Conservation (phyloP, 352 stramenopile species). For the Phytophthora litchii region DNA sequence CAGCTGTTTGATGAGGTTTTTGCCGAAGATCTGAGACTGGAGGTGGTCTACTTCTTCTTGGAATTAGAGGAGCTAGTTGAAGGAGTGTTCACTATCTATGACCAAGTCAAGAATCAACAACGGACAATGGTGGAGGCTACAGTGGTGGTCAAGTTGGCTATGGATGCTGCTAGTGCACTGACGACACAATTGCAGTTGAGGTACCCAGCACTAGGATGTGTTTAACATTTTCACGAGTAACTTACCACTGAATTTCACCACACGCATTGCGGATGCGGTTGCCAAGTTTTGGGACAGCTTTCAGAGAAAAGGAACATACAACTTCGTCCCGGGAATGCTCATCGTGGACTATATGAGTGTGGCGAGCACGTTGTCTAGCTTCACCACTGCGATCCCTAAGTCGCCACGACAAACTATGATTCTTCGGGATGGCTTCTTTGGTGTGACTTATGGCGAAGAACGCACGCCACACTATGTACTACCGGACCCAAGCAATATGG, state of each 20-base stretch:
- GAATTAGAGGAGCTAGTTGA: conserved; percentile 35
- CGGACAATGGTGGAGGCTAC: conserved; percentile 47
- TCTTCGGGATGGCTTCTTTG: conserved; percentile 29
- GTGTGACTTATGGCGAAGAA: conserved; percentile 26
- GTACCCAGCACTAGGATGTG: conserved; percentile 28
- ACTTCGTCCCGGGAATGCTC: conserved; percentile 28
- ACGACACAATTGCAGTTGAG: conserved; percentile 32
- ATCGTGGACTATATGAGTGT: conserved; percentile 28
- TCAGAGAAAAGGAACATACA: conserved; percentile 17
- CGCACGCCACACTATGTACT: conserved; percentile 27
- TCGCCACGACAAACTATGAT: background rate
- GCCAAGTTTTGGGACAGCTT: conserved; percentile 13
- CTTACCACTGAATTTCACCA: background rate
- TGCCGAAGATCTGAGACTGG: conserved; percentile 18
- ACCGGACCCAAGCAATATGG: conserved; percentile 17
- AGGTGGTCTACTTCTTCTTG: conserved; percentile 34
- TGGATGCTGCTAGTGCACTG: conserved; percentile 18
- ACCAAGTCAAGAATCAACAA: conserved; percentile 37
- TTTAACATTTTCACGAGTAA: conserved; percentile 14
- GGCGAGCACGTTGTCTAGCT: conserved; percentile 16
- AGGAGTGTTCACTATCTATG: conserved; percentile 32
- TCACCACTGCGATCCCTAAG: conserved; percentile 26
- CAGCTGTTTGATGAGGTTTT: conserved; percentile 16
- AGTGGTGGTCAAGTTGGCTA: conserved; percentile 36
- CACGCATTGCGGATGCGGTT: background rate